These are phyloP conservation scores for Lactifluus echinatus DNA, from an alignment of 768 basidiomycete species.

Conservation along the genomic window DNA sequence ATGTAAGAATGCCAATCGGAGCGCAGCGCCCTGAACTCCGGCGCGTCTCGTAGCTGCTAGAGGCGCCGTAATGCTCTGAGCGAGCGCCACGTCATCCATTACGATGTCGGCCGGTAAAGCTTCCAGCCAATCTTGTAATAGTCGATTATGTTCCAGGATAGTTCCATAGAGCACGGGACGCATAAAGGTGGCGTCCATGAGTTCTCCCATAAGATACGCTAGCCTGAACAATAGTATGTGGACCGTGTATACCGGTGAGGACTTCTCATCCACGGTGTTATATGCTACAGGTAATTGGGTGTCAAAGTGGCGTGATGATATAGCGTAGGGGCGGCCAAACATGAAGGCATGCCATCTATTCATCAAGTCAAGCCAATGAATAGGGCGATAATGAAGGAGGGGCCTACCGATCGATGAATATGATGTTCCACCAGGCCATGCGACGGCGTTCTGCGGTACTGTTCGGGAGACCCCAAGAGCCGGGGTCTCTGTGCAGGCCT, in stretches of 20 bases:
- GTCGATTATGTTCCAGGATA: constrained; percentile 62
- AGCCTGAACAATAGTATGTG: constrained; percentile 69
- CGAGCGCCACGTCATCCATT: constrained; percentile 67
- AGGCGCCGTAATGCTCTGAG: constrained; percentile 59
- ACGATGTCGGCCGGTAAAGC: constrained; percentile 65
- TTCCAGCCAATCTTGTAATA: constrained; percentile 67
- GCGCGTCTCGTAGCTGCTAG: constrained; percentile 51
- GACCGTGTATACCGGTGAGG: constrained; percentile 59
- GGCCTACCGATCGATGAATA: constrained; percentile 68
- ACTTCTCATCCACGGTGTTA: constrained; percentile 53
- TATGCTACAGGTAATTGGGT: constrained; percentile 66
- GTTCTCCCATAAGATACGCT: constrained; percentile 73
- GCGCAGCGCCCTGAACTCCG: constrained; percentile 75
- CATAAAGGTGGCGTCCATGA: constrained; percentile 77
- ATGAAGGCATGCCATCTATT: constrained; percentile 80
- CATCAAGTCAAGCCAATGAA: constrained; percentile 9
- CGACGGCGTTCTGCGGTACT: constrained; percentile 67
- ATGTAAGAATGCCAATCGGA: constrained; percentile 69
- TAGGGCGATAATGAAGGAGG: constrained; percentile 6
- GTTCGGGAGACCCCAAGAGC: constrained; percentile 60
- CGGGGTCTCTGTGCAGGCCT: constrained; percentile 84
- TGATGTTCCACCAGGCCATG: constrained; percentile 90
- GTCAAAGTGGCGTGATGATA: constrained; percentile 78
- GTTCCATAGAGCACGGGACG: constrained; percentile 65
- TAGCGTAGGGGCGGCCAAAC: constrained; percentile 69